These are phyloP conservation scores for Ustilago loliicola DNA, from an alignment of 1,284 basidiomycete genomes.

Conservation along the genomic window DNA sequence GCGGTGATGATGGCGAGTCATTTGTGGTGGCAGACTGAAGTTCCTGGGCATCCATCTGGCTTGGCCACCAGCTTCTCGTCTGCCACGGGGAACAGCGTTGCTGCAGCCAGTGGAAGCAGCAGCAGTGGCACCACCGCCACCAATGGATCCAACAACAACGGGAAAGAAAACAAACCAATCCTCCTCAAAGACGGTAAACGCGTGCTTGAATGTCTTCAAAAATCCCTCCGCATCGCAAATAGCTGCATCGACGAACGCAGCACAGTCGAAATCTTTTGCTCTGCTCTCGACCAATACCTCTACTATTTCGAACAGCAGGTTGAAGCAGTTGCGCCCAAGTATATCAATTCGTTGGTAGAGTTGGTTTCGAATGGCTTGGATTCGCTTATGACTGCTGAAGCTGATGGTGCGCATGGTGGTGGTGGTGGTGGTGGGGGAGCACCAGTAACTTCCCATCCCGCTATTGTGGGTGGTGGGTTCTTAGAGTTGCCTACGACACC, in stretches of 20 bases:
- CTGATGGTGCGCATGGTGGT: constrained; percentile 29
- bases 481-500: constrained; percentile 90
- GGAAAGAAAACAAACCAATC: constrained; percentile 45
- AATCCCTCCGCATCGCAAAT: constrained; percentile 68
- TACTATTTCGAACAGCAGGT: constrained; percentile 69
- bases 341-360: constrained; percentile 68
- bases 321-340: constrained; percentile 65
- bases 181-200: constrained; percentile 67
- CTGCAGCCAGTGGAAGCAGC: constrained; percentile 23
- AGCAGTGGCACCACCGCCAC: constrained; percentile 7
- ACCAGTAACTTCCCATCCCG: constrained; percentile 24
- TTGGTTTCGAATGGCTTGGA: constrained; percentile 65
- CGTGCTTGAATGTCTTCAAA: constrained; percentile 68
- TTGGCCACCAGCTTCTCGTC: constrained; percentile 35
- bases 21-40: constrained; percentile 68
- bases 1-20: constrained; percentile 70
- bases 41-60: constrained; percentile 38
- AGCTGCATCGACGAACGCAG: constrained; percentile 68
- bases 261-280: constrained; percentile 68
- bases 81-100: constrained; percentile 43
- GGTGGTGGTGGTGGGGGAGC: constrained; percentile 18
- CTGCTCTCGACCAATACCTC: constrained; percentile 67
- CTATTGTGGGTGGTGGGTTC: constrained; percentile 75
- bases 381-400: constrained; percentile 42
- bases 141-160: constrained; percentile 5